Conservation (phyloP, 2,329 filamentous ascomycete species). For the Sporothrix inflata region DNA sequence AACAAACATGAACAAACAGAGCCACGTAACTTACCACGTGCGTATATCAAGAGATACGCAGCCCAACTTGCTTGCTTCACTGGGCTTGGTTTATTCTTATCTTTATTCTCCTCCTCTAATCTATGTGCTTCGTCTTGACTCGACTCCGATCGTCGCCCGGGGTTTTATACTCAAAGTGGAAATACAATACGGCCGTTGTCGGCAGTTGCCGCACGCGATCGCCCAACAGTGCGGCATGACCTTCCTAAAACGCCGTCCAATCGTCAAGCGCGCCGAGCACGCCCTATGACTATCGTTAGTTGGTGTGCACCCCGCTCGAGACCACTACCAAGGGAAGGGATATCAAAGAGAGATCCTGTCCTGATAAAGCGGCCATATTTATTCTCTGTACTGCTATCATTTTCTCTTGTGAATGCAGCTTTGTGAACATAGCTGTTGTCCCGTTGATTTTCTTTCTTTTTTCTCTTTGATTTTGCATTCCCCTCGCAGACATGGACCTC, state of each 20-base stretch:
- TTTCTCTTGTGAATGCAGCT: too few relatives aligned
- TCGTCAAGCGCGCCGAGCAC: background rate
- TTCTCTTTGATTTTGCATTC: too few relatives aligned
- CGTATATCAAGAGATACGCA: too few relatives aligned
- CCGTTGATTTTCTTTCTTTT: background rate
- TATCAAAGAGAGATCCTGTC: background rate
- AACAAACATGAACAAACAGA: too few relatives aligned
- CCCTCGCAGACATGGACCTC: background rate
- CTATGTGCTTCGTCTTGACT: too few relatives aligned
- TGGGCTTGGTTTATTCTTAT: background rate
- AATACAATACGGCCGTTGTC: conserved; percentile 11
- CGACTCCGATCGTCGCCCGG: too few relatives aligned
- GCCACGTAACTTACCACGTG: too few relatives aligned
- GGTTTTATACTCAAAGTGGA: conserved; percentile 5
- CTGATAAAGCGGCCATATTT: background rate
- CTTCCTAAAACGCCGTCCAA: conserved; percentile 15
- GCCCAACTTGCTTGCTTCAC: too few relatives aligned
- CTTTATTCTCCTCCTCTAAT: background rate
- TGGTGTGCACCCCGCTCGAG: conserved; percentile 20
- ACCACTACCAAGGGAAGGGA: background rate
- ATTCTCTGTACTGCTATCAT: too few relatives aligned
- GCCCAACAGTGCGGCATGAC: background rate
- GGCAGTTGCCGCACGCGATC: conserved; percentile 5
- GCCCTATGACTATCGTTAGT: conserved; percentile 3
- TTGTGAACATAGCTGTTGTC: background rate